These are phyloP conservation scores for Helianthus tuberosus DNA, from an alignment of 129 eudicot species.

Conservation along the genomic window DNA sequence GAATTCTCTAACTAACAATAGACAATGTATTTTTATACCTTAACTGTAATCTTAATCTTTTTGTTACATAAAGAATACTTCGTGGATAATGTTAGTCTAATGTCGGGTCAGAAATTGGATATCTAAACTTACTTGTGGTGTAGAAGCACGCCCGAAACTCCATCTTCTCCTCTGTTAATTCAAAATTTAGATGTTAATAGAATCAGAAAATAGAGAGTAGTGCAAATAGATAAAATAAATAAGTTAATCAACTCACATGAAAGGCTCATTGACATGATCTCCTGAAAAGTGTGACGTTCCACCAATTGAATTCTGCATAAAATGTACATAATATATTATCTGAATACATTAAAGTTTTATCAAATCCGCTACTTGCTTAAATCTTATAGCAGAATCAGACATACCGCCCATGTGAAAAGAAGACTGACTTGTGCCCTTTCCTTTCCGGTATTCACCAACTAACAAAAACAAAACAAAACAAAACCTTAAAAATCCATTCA, in stretches of 20 bases:
- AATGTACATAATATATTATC: background rate
- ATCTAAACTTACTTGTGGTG: conserved; percentile 83
- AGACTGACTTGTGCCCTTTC: conserved; percentile 99
- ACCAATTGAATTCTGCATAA: conserved; percentile 83
- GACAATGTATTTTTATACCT: background rate
- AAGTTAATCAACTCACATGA: conserved; percentile 53
- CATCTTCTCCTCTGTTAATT: conserved; percentile 78
- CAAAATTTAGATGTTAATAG: background rate
- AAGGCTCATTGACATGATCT: conserved; percentile 94
- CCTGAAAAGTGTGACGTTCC: conserved; percentile 90
- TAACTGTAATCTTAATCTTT: background rate
- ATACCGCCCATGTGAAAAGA: conserved; percentile 96
- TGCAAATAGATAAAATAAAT: background rate
- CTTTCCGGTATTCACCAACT: conserved; percentile 94
- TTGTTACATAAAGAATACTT: background rate
- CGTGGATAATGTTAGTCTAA: background rate
- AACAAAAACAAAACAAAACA: conserved; percentile 29
- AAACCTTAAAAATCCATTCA: conserved; percentile 9
- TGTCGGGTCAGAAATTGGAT: background rate
- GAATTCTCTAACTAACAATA: background rate
- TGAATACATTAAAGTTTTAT: background rate
- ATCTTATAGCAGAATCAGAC: conserved; percentile 19
- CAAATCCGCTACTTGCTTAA: background rate
- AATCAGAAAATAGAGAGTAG: background rate
- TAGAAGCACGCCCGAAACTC: conserved; percentile 94